A percentile compares a stretch with the other conserved stretches of the same genome.
Evolutionary conservation across 257 asterid genomes (phyloP).

Genomic region (Fraxinus quadrangulata): DNA sequence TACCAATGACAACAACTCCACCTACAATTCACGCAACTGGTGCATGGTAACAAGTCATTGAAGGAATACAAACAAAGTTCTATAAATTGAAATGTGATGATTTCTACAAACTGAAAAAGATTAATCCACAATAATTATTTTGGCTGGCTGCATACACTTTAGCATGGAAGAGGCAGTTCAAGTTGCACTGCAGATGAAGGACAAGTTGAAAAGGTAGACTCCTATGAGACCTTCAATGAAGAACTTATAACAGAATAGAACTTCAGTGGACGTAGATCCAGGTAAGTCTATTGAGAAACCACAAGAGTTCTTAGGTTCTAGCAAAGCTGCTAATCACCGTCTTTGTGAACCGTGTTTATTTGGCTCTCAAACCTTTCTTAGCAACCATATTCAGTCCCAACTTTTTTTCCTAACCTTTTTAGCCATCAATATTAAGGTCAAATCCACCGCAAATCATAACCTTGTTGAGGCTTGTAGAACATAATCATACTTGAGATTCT

Average conservation of each 20-base stretch:
- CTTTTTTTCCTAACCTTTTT: not conserved
- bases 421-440: not conserved
- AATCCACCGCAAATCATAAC: not conserved
- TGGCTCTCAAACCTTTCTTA: not conserved
- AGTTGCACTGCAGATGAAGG: not conserved
- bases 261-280: not conserved
- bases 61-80: not conserved
- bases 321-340: not conserved
- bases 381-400: not conserved
- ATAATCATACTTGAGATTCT: constrained; percentile 13
- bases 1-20: not conserved
- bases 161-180: not conserved
- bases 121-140: not conserved
- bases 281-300: not conserved
- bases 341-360: not conserved
- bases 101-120: not conserved
- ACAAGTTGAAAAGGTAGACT: not conserved
- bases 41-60: not conserved
- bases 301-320: not conserved
- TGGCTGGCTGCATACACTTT: not conserved
- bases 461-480: constrained; percentile 14
- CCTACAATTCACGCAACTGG: not conserved
- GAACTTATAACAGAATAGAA: not conserved
- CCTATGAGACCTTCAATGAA: not conserved
- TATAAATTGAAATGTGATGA: not conserved